Conservation (phyloP, 192 early-diverging fungal species). For the Coemansia sp. region DNA sequence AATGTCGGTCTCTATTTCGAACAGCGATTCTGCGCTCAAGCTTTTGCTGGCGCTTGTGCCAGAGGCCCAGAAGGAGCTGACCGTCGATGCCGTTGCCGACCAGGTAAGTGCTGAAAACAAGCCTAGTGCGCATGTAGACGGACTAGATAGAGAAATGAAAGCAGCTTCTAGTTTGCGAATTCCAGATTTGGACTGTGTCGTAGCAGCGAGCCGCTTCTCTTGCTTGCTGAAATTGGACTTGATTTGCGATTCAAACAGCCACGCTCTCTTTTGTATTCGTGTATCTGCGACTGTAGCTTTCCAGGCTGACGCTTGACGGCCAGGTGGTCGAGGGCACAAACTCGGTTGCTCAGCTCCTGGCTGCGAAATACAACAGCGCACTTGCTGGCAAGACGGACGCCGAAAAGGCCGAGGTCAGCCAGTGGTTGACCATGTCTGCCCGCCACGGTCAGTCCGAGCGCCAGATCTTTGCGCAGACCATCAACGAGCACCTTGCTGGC, state of each 20-base stretch:
- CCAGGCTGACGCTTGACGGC: constrained; percentile 37
- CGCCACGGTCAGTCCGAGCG: constrained; percentile 45
- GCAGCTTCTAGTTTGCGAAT: too few relatives aligned
- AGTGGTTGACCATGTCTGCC: constrained; percentile 55
- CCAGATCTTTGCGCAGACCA: constrained; percentile 45
- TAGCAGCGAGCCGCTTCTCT: background rate
- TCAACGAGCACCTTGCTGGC: constrained; percentile 63
- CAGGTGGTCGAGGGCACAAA: constrained; percentile 44
- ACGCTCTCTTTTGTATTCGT: background rate
- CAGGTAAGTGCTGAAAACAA: constrained; percentile 25
- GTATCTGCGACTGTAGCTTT: constrained; percentile 18
- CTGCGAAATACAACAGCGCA: constrained; percentile 38
- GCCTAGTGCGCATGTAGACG: too few relatives aligned
- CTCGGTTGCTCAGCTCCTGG: constrained; percentile 37
- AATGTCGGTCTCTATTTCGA: constrained; percentile 45
- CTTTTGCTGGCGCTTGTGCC: constrained; percentile 41
- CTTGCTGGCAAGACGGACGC: constrained; percentile 36
- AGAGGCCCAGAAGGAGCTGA: constrained; percentile 27
- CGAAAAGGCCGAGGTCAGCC: constrained; percentile 49
- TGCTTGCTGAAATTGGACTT: background rate
- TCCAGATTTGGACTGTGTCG: too few relatives aligned
- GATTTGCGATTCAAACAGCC: background rate
- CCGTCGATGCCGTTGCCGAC: constrained; percentile 35
- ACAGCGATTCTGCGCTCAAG: constrained; percentile 42
- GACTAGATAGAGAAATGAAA: too few relatives aligned